Evolutionary conservation across 208 protist genomes (phyloP).

Genomic region (Leishmania gerbilli): DNA sequence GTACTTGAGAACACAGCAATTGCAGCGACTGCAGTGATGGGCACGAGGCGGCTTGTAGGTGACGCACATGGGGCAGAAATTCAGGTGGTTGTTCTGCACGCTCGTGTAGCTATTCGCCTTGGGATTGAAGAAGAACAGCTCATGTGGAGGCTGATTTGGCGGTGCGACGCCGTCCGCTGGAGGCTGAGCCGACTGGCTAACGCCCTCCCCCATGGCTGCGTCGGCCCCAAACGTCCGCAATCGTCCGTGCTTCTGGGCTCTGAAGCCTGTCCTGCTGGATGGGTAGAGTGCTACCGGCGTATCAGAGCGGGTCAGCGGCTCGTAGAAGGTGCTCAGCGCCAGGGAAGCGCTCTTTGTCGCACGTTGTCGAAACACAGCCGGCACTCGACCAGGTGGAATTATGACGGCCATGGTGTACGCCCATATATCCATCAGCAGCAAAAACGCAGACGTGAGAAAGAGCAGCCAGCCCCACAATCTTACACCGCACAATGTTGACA

Average conservation of each 20-base stretch:
- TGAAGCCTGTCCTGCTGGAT: constrained; percentile 11
- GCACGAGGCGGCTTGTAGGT: constrained; percentile 88
- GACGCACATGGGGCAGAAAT: constrained; percentile 82
- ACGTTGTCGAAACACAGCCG: constrained; percentile 67
- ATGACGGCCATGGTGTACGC: constrained; percentile 75
- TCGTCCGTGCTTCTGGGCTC: constrained; percentile 28
- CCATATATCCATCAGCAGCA: constrained; percentile 71
- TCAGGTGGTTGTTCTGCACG: constrained; percentile 56
- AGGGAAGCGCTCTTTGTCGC: constrained; percentile 65
- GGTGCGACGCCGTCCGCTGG: not conserved
- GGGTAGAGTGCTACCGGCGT: constrained; percentile 25
- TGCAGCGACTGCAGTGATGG: constrained; percentile 91
- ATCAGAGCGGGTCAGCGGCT: constrained; percentile 41
- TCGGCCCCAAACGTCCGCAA: constrained; percentile 21
- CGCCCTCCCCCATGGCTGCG: not conserved
- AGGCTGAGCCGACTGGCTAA: not conserved
- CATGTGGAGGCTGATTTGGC: constrained; percentile 7
- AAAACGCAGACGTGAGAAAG: constrained; percentile 55
- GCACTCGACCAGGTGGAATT: constrained; percentile 68
- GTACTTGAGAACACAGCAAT: constrained; percentile 89
- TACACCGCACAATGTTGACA: constrained; percentile 20
- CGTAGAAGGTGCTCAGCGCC: constrained; percentile 68
- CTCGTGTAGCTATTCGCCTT: constrained; percentile 63
- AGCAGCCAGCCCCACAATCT: constrained; percentile 51
- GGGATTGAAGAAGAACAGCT: constrained; percentile 68